These are phyloP conservation scores for Cucumis melo DNA, from an alignment of 306 rosid species.

Conservation along the genomic window DNA sequence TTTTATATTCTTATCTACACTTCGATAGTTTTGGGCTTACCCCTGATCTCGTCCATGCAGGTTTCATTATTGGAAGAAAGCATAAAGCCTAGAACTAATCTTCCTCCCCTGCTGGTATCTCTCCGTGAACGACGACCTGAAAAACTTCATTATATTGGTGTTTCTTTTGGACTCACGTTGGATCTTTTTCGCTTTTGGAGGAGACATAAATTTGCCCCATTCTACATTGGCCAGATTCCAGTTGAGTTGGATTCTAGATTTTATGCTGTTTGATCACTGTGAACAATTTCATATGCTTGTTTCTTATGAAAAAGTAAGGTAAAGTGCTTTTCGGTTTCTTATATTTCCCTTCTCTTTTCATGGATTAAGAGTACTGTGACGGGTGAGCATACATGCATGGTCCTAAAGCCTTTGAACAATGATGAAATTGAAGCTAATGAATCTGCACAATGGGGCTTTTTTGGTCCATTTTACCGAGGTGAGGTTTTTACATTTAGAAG, in stretches of 20 bases:
- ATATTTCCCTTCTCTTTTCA: not conserved
- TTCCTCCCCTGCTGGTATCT: conserved; percentile 81
- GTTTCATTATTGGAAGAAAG: conserved; percentile 81
- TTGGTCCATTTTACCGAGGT: conserved; percentile 72
- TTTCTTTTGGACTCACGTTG: conserved; percentile 90
- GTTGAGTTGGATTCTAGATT: conserved; percentile 42
- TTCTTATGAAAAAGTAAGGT: no score
- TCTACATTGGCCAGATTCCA: conserved; percentile 88
- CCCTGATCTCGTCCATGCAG: conserved; percentile 25
- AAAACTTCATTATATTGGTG: conserved; percentile 89
- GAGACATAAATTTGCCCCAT: conserved; percentile 81
- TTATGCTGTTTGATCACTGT: not conserved
- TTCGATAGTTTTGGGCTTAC: not conserved
- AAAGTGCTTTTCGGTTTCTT: not conserved
- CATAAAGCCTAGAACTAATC: conserved; percentile 68
- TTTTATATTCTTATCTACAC: not conserved
- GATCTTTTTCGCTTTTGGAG: conserved; percentile 91
- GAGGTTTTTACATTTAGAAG: not conserved
- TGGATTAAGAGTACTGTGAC: conserved; percentile 58
- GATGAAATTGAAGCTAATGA: conserved; percentile 71
- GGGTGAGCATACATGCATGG: conserved; percentile 92
- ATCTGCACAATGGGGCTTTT: conserved; percentile 53
- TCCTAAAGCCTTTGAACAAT: conserved; percentile 69
- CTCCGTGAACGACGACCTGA: conserved; percentile 81
- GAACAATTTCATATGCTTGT: not conserved